These are phyloP conservation scores for Colletotrichum neosansevieriae DNA, from an alignment of 2,329 filamentous ascomycete species.

Conservation along the genomic window DNA sequence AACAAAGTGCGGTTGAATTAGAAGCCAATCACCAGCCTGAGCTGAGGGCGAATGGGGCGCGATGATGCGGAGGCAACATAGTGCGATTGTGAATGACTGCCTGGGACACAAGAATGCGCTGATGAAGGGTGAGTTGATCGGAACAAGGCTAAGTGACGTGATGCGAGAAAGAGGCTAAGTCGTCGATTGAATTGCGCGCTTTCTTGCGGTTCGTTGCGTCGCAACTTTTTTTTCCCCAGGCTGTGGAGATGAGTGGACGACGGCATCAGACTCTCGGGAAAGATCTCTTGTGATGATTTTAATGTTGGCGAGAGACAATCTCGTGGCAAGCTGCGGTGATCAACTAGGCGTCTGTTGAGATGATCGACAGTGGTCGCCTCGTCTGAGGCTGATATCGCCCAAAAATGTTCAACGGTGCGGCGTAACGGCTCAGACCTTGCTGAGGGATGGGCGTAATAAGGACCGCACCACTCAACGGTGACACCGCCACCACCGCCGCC, in stretches of 20 bases:
- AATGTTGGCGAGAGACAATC: conserved; percentile 15
- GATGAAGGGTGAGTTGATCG: not conserved
- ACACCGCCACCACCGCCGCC: conserved; percentile 3
- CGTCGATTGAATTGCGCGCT: not conserved
- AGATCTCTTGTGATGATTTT: conserved; percentile 24
- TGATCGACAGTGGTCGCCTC: conserved; percentile 33
- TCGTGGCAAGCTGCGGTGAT: conserved; percentile 33
- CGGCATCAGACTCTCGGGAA: conserved; percentile 26
- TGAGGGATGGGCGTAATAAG: not conserved
- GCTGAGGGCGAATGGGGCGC: conserved; percentile 1
- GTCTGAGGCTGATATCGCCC: conserved; percentile 38
- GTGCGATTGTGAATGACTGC: conserved; percentile 10
- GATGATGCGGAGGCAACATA: conserved; percentile 3
- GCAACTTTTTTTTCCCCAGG: conserved; percentile 16
- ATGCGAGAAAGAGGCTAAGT: conserved; percentile 29
- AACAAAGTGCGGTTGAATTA: conserved; percentile 2
- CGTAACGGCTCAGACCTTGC: conserved; percentile 16
- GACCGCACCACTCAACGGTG: conserved; percentile 22
- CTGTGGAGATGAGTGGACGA: conserved; percentile 21
- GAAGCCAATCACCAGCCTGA: not conserved
- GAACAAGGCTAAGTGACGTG: conserved; percentile 18
- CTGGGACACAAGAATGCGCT: conserved; percentile 22
- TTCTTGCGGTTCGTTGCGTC: conserved; percentile 2
- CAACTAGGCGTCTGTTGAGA: conserved; percentile 32
- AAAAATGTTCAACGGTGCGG: conserved; percentile 23